phyloP scores from a whole-genome alignment of 139 green algal genomes.

The Auxenochlorella pyrenoidosa region DNA sequence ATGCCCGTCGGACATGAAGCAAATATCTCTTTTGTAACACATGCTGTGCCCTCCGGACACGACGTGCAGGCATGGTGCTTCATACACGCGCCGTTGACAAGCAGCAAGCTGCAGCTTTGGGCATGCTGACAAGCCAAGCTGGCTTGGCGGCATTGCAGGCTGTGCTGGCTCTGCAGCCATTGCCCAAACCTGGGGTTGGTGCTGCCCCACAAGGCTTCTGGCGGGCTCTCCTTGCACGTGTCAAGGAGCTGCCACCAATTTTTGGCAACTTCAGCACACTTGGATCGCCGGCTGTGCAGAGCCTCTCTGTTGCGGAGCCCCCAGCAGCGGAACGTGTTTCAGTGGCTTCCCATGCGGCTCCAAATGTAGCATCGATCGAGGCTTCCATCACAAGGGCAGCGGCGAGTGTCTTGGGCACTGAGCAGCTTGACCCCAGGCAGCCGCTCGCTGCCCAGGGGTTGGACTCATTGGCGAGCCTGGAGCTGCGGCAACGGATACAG shows the following conservation, averaged over 20 bases:
- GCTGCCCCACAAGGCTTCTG: conserved; percentile 42
- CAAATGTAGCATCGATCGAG: background rate
- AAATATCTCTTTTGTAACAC: background rate
- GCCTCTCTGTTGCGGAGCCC: too few relatives aligned
- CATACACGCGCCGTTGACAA: conserved; percentile 10
- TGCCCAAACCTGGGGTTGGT: conserved; percentile 15
- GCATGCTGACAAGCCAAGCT: conserved; percentile 41
- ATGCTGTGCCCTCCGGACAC: background rate
- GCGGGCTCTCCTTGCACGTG: conserved; percentile 29
- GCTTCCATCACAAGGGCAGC: conserved; percentile 14
- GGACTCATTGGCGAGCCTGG: conserved; percentile 56
- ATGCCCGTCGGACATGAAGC: background rate
- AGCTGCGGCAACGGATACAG: conserved; percentile 53
- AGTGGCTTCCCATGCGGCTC: too few relatives aligned
- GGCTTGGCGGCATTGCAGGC: conserved; percentile 37
- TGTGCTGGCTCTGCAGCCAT: conserved; percentile 12
- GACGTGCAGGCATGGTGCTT: conserved; percentile 46
- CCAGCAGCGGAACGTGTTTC: too few relatives aligned
- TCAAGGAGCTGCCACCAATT: conserved; percentile 8
- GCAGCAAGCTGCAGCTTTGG: conserved; percentile 34
- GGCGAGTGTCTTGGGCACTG: conserved; percentile 8
- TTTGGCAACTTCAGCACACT: background rate
- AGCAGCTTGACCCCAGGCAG: background rate
- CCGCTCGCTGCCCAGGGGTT: conserved; percentile 49
- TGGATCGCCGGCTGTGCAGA: too few relatives aligned